phyloP scores from a whole-genome alignment of 2,329 filamentous ascomycete genomes.

The Fusarium sp. region DNA sequence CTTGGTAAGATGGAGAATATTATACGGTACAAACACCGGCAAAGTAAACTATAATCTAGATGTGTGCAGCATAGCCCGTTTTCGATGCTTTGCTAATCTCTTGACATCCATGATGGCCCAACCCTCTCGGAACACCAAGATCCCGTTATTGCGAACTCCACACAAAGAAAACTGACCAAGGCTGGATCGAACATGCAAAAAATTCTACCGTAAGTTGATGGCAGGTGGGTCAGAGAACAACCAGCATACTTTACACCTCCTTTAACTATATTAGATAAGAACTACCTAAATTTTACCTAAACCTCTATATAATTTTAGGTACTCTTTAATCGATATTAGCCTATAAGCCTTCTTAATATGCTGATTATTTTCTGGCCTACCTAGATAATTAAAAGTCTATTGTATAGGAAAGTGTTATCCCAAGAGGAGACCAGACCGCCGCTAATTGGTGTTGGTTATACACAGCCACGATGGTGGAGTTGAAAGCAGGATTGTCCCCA shows the following conservation, averaged over 20 bases:
- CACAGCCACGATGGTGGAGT: slow-evolving; percentile 41
- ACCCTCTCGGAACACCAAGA: background rate
- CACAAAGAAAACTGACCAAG: background rate
- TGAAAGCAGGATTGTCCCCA: slow-evolving; percentile 1
- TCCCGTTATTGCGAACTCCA: background rate
- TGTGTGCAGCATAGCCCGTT: slow-evolving; percentile 4
- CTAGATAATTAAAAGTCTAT: background rate
- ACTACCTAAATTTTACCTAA: no score
- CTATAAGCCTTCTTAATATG: no score
- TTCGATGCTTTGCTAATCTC: background rate
- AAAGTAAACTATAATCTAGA: background rate
- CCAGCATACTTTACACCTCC: no score
- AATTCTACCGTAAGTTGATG: background rate
- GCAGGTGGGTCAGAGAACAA: no score
- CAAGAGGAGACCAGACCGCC: slow-evolving; percentile 4
- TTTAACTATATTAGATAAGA: no score
- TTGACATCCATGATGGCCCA: background rate
- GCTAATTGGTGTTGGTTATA: slow-evolving; percentile 22
- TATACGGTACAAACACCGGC: background rate
- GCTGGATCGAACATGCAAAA: background rate
- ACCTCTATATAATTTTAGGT: no score
- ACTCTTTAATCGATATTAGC: no score
- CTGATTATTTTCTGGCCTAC: no score
- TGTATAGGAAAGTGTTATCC: background rate
- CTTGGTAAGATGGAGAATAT: background rate